These are phyloP conservation scores for Globisporangium orthogonon DNA, from an alignment of 352 stramenopile genomes.

Conservation along the genomic window DNA sequence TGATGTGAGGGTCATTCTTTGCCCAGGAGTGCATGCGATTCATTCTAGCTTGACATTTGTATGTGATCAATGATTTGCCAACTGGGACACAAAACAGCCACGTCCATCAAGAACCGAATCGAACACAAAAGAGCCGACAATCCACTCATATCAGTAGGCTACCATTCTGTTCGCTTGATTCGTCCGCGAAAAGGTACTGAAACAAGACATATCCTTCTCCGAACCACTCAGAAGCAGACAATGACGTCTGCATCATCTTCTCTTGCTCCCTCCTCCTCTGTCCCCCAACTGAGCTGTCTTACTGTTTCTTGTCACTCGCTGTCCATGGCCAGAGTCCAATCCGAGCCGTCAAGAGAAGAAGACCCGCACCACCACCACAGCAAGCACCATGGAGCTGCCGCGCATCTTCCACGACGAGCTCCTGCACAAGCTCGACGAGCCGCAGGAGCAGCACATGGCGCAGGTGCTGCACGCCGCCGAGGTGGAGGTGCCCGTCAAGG, in stretches of 20 bases:
- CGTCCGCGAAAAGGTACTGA: neutral
- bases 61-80: neutral
- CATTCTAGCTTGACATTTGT: neutral
- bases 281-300: too few species aligned
- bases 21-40: neutral
- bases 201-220: too few species aligned
- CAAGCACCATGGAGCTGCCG: slow-evolving; percentile 35
- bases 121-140: neutral
- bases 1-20: neutral
- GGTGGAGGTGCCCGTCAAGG: slow-evolving; percentile 8
- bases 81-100: neutral
- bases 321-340: neutral
- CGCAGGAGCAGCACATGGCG: slow-evolving; percentile 26
- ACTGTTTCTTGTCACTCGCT: too few species aligned
- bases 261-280: too few species aligned
- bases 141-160: too few species aligned
- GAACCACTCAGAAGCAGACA: too few species aligned
- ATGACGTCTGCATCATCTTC: too few species aligned
- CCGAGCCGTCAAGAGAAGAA: neutral
- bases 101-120: neutral
- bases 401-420: slow-evolving; percentile 45
- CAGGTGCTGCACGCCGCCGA: slow-evolving; percentile 14
- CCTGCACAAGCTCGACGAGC: slow-evolving; percentile 38
- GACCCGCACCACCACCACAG: neutral
- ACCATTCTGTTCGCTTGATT: neutral